phyloP scores from a whole-genome alignment of 257 asterid genomes.

The Nyctanthes arbortristis region DNA sequence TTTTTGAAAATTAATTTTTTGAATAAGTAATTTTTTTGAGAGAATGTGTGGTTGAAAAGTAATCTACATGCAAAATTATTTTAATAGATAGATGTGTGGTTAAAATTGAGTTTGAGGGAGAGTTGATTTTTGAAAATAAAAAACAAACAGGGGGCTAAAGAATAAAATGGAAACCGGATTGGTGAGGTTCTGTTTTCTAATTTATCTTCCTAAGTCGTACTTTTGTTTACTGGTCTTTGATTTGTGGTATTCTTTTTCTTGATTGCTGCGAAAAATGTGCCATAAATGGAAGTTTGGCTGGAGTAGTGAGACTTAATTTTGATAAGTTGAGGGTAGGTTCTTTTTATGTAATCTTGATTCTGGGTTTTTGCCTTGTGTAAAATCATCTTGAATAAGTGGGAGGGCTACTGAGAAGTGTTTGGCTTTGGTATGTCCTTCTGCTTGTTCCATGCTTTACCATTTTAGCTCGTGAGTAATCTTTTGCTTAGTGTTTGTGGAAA shows the following conservation, averaged over 20 bases:
- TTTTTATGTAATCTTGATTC: neutral
- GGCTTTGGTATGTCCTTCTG: neutral
- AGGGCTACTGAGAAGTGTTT: neutral
- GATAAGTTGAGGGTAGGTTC: neutral
- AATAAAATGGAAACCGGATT: neutral
- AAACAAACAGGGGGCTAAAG: too few relatives aligned
- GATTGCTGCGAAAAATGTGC: neutral
- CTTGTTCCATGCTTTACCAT: neutral
- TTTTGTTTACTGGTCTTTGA: neutral
- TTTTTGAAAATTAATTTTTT: too few relatives aligned
- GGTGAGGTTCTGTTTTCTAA: neutral
- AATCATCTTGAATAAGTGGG: conserved; percentile 2
- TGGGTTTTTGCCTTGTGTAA: neutral
- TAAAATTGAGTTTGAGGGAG: too few relatives aligned
- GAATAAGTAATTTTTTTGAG: too few relatives aligned
- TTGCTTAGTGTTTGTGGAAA: neutral
- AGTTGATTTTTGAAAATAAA: too few relatives aligned
- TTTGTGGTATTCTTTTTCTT: neutral
- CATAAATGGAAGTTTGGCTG: neutral
- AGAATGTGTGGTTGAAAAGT: too few relatives aligned
- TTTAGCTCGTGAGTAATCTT: neutral
- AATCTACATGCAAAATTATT: too few relatives aligned
- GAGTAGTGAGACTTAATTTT: neutral
- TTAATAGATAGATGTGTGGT: too few relatives aligned
- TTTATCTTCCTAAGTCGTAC: neutral